Percentiles rank a stretch among this genome's conserved stretches.
phyloP scores from a whole-genome alignment of 345 rosid species.

The Ceriops decandra region DNA sequence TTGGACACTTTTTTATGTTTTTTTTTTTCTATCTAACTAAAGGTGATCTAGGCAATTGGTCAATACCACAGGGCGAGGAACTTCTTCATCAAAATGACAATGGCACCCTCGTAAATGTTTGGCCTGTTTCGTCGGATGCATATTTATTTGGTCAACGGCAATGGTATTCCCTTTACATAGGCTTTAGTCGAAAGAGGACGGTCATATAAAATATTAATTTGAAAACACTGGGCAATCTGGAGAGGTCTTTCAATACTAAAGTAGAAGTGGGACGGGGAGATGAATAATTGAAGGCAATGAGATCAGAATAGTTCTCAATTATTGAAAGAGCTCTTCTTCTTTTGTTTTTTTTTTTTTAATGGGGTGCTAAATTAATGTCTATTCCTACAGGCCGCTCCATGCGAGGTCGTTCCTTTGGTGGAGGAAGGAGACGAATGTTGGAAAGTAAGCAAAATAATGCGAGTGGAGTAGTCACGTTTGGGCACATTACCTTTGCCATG shows the following conservation, averaged over 20 bases:
- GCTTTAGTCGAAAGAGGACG: neutral
- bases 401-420: constrained; percentile 24
- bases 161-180: neutral
- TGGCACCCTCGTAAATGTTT: too few relatives aligned
- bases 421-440: constrained; percentile 11
- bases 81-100: too few relatives aligned
- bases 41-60: too few relatives aligned
- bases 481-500: constrained; percentile 21
- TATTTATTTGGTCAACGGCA: too few relatives aligned
- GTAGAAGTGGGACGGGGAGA: constrained; percentile 16
- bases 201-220: neutral
- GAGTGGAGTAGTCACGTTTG: constrained; percentile 16
- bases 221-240: constrained; percentile 16
- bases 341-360: neutral
- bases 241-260: constrained; percentile 14
- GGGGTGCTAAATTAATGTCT: neutral
- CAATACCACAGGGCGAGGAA: too few relatives aligned
- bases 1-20: too few relatives aligned
- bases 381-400: constrained; percentile 37
- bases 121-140: too few relatives aligned
- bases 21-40: too few relatives aligned
- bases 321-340: constrained; percentile 18
- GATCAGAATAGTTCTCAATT: constrained; percentile 22
- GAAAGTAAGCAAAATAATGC: neutral
- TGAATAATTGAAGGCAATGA: constrained; percentile 30